Percentiles rank a stretch among this genome's conserved stretches.
phyloP scores from a whole-genome alignment of 208 protist genomes.

The Trypanosomatidae sp. region DNA sequence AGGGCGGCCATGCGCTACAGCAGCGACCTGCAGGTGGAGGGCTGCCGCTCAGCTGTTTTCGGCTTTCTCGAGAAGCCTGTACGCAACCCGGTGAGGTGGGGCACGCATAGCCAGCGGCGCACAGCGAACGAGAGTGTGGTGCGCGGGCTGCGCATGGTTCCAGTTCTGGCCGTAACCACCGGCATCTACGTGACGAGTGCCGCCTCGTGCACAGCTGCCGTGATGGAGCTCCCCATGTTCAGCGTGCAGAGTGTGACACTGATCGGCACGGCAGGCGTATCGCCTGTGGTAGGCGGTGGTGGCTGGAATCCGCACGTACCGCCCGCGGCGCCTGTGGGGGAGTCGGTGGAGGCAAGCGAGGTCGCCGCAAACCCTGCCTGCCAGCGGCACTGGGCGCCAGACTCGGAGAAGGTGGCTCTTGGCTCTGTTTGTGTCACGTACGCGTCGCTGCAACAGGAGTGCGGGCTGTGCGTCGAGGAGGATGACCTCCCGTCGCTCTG shows the following conservation, averaged over 20 bases:
- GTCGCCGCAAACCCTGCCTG: constrained; percentile 25
- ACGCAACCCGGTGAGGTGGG: constrained; percentile 35
- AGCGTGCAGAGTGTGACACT: constrained; percentile 42
- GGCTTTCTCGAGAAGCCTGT: constrained; percentile 43
- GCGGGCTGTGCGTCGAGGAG: constrained; percentile 50
- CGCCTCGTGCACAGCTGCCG: constrained; percentile 37
- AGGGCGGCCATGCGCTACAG: constrained; percentile 43
- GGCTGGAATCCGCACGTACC: constrained; percentile 33
- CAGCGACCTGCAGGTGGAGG: constrained; percentile 24
- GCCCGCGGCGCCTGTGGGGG: neutral
- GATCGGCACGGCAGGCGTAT: constrained; percentile 53
- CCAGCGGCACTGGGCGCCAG: constrained; percentile 28
- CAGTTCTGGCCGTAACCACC: constrained; percentile 48
- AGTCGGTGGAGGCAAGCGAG: constrained; percentile 18
- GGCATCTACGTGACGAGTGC: constrained; percentile 48
- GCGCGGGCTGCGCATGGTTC: constrained; percentile 22
- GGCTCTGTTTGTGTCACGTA: constrained; percentile 65
- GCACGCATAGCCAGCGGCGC: constrained; percentile 12
- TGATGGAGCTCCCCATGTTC: constrained; percentile 50
- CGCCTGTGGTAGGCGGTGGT: constrained; percentile 53
- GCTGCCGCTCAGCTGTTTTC: constrained; percentile 42
- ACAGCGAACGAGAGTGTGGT: constrained; percentile 5
- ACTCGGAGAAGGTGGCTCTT: constrained; percentile 36
- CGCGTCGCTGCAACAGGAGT: constrained; percentile 47
- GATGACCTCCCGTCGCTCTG: constrained; percentile 38